These are phyloP conservation scores for Fusarium sp. DNA, from an alignment of 2,329 filamentous ascomycete genomes.

Conservation along the genomic window DNA sequence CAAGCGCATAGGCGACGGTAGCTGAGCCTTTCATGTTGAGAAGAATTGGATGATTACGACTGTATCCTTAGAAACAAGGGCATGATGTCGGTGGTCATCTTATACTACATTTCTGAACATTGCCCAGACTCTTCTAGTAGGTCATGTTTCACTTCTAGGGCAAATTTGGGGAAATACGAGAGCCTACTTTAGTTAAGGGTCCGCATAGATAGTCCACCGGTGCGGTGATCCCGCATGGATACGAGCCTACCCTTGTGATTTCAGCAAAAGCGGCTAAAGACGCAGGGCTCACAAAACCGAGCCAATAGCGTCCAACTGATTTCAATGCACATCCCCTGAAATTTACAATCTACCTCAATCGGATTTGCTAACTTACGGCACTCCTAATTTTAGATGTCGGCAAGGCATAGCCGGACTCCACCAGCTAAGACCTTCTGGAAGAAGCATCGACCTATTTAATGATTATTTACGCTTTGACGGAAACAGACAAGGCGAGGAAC, in stretches of 20 bases:
- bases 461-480: neutral
- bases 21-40: slow-evolving; percentile 14
- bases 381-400: slow-evolving; percentile 17
- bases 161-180: slow-evolving; percentile 13
- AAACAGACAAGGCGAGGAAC: neutral
- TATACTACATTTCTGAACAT: neutral
- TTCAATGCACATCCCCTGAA: neutral
- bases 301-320: neutral
- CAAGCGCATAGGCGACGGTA: slow-evolving; percentile 1
- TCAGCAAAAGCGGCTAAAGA: neutral
- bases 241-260: neutral
- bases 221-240: neutral
- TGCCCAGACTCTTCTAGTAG: neutral
- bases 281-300: neutral
- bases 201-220: neutral
- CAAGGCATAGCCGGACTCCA: neutral
- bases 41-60: neutral
- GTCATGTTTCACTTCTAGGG: slow-evolving; percentile 6
- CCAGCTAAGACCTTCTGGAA: neutral
- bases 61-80: neutral
- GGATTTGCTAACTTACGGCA: neutral
- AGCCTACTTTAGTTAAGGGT: too few species aligned
- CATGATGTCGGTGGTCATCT: neutral
- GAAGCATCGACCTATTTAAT: neutral
- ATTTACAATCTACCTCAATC: neutral